Conservation (phyloP, 164 flowering plant genomes). For the Stephania japonica region DNA sequence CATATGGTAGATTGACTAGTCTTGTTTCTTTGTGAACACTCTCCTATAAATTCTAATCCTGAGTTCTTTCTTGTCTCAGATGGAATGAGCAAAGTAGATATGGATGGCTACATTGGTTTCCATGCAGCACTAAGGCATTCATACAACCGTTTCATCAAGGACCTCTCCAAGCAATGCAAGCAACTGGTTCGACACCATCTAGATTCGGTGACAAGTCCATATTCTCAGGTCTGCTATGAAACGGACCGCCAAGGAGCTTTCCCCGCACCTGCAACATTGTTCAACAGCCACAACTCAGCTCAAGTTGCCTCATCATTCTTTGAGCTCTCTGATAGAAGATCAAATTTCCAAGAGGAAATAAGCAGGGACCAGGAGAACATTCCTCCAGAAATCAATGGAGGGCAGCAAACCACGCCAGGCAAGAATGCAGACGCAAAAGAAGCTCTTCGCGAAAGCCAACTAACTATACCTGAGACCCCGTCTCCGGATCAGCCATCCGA, state of each 20-base stretch:
- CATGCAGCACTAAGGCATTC: constrained; percentile 83
- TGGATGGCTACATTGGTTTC: constrained; percentile 94
- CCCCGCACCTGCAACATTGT: constrained; percentile 26
- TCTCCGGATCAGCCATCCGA: constrained; percentile 92
- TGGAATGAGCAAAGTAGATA: constrained; percentile 44
- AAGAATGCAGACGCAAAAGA: constrained; percentile 51
- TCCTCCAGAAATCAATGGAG: constrained; percentile 50
- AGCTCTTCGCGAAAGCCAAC: constrained; percentile 59
- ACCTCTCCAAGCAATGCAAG: constrained; percentile 86
- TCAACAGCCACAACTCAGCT: constrained; percentile 33
- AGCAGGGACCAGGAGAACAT: constrained; percentile 63
- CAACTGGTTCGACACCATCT: constrained; percentile 85
- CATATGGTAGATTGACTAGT: not conserved
- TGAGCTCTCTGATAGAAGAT: constrained; percentile 56
- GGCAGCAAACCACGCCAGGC: constrained; percentile 70
- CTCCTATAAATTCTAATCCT: not conserved
- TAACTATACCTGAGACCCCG: constrained; percentile 97
- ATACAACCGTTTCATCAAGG: constrained; percentile 60
- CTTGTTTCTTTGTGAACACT: not conserved
- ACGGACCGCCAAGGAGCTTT: constrained; percentile 40
- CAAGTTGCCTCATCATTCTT: constrained; percentile 41
- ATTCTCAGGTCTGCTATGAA: constrained; percentile 78
- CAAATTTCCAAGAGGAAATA: constrained; percentile 27
- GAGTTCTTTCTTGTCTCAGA: constrained; percentile 30
- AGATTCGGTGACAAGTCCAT: constrained; percentile 96